phyloP scores from a whole-genome alignment of 208 protist species.

The Leishmania braziliensis region DNA sequence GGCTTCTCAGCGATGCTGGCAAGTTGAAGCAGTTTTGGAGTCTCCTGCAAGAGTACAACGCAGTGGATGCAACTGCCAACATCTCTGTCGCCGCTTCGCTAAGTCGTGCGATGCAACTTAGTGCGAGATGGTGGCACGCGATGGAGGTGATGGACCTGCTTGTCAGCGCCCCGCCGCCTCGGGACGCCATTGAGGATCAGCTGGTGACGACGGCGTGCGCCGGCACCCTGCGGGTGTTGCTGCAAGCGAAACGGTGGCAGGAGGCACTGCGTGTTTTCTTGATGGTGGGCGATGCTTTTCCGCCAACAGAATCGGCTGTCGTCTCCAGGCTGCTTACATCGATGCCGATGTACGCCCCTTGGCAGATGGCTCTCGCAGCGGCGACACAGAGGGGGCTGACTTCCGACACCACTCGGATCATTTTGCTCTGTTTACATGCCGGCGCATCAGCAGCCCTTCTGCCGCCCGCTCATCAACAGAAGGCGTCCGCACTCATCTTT shows the following conservation, averaged over 20 bases:
- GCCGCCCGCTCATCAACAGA: slow-evolving; percentile 1
- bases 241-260: slow-evolving; percentile 57
- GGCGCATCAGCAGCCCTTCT: neutral
- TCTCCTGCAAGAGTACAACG: slow-evolving; percentile 55
- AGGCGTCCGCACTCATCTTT: slow-evolving; percentile 5
- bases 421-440: slow-evolving; percentile 22
- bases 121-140: slow-evolving; percentile 62
- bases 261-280: slow-evolving; percentile 54
- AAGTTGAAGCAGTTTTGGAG: slow-evolving; percentile 45
- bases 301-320: slow-evolving; percentile 27
- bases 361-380: slow-evolving; percentile 36
- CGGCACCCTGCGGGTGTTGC: slow-evolving; percentile 55
- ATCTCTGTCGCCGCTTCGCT: slow-evolving; percentile 65
- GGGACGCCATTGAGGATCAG: slow-evolving; percentile 38
- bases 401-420: neutral
- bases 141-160: slow-evolving; percentile 76
- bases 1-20: slow-evolving; percentile 85
- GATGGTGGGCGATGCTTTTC: slow-evolving; percentile 33
- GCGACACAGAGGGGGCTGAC: slow-evolving; percentile 1
- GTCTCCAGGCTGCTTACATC: slow-evolving; percentile 44
- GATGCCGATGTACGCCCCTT: slow-evolving; percentile 54
- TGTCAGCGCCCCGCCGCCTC: slow-evolving; percentile 34
- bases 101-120: slow-evolving; percentile 47
- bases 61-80: slow-evolving; percentile 18
- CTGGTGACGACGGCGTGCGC: slow-evolving; percentile 59